These are phyloP conservation scores for Candida takata DNA, from an alignment of 805 yeast genomes.

Conservation along the genomic window DNA sequence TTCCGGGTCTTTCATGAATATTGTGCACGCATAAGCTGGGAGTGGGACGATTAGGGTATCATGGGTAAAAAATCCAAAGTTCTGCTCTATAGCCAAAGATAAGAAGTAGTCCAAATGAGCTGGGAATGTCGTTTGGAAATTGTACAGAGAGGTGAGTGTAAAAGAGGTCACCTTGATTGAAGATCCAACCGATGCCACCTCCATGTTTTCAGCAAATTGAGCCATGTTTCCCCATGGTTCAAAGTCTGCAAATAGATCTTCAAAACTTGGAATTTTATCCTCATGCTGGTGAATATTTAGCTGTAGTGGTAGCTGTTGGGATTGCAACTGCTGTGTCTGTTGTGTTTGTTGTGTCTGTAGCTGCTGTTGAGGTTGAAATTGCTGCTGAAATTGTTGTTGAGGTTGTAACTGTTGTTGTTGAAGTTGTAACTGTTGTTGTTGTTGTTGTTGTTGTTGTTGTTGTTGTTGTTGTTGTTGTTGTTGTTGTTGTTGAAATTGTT, in stretches of 20 bases:
- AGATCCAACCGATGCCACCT: conserved; percentile 14
- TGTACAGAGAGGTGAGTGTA: conserved; percentile 14
- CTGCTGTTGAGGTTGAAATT: too few relatives aligned
- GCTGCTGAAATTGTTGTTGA: too few relatives aligned
- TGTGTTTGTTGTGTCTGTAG: too few relatives aligned
- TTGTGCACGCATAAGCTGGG: conserved; percentile 17
- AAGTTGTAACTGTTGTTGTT: too few relatives aligned
- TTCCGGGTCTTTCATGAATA: conserved; percentile 17
- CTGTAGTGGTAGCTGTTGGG: neutral
- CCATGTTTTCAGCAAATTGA: conserved; percentile 9
- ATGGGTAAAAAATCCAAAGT: conserved; percentile 11
- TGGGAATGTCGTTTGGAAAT: conserved; percentile 17
- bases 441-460: too few relatives aligned
- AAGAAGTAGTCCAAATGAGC: conserved; percentile 16
- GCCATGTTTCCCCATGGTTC: conserved; percentile 17
- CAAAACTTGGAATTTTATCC: conserved; percentile 16
- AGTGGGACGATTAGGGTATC: conserved; percentile 21
- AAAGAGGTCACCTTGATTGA: conserved; percentile 12
- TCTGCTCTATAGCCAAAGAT: conserved; percentile 15
- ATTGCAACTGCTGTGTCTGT: too few relatives aligned
- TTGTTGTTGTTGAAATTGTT: too few relatives aligned
- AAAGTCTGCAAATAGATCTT: conserved; percentile 20
- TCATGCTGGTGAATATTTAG: neutral
- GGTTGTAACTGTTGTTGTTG: too few relatives aligned
- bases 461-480: too few relatives aligned